A percentile compares a stretch with the other conserved stretches of the same genome.
phyloP scores from a whole-genome alignment of 768 basidiomycete genomes.

The Paxillus rubicundulus region DNA sequence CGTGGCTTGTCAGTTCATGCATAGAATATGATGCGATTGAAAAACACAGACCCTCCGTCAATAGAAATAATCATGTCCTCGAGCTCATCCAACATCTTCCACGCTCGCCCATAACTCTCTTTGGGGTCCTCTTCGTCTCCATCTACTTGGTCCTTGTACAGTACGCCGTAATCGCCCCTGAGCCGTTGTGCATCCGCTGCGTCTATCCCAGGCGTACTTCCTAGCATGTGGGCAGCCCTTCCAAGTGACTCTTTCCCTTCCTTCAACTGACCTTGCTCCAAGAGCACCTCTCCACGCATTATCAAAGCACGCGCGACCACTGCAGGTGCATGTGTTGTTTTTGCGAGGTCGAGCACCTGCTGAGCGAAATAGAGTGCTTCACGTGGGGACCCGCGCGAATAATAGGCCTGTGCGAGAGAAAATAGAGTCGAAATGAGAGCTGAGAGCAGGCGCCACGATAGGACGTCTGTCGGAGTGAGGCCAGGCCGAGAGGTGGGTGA shows the following conservation, averaged over 20 bases:
- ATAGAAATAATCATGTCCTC: constrained; percentile 52
- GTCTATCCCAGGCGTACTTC: constrained; percentile 52
- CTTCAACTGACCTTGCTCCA: constrained; percentile 58
- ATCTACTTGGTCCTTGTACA: constrained; percentile 29
- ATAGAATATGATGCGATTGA: background rate
- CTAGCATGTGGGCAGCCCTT: constrained; percentile 45
- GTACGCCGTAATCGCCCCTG: constrained; percentile 47
- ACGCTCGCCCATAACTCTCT: constrained; percentile 53
- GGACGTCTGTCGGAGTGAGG: constrained; percentile 42
- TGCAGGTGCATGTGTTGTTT: constrained; percentile 62
- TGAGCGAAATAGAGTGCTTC: constrained; percentile 84
- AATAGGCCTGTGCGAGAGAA: constrained; percentile 61
- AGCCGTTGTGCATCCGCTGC: constrained; percentile 57
- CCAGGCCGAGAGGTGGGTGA: constrained; percentile 10
- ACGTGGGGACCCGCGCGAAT: constrained; percentile 72
- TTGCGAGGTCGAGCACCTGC: constrained; percentile 73
- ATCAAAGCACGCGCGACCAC: constrained; percentile 64
- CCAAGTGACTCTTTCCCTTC: constrained; percentile 56
- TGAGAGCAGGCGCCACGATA: constrained; percentile 78
- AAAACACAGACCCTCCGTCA: constrained; percentile 47
- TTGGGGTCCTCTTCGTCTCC: constrained; percentile 45
- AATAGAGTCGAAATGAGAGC: constrained; percentile 67
- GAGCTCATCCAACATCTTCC: constrained; percentile 59
- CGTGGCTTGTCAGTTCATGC: constrained; percentile 1
- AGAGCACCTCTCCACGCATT: constrained; percentile 65